phyloP scores from a whole-genome alignment of 2,329 filamentous ascomycete genomes.

The Colletotrichum truncatum region DNA sequence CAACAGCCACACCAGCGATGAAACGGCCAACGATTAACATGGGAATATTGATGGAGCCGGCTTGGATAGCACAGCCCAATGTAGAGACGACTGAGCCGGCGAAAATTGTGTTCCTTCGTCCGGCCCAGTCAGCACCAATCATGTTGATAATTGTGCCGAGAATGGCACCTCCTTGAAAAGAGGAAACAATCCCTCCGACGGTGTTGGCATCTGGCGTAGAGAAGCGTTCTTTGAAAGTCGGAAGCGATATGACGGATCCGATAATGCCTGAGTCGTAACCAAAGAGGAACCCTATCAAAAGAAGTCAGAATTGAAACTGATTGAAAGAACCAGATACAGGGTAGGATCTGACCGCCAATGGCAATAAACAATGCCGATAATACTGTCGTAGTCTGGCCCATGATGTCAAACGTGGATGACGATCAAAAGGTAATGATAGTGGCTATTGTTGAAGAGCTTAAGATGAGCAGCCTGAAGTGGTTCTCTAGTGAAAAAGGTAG shows the following conservation, averaged over 20 bases:
- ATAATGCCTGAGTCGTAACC: conserved; percentile 60
- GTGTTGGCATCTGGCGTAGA: conserved; percentile 43
- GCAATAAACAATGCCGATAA: no score
- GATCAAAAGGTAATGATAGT: no score
- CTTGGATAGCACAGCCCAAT: conserved; percentile 41
- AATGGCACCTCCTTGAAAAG: conserved; percentile 40
- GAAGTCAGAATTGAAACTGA: no score
- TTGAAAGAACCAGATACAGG: no score
- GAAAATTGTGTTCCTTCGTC: conserved; percentile 41
- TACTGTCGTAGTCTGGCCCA: no score
- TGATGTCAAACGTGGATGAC: no score
- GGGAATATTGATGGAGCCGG: conserved; percentile 38
- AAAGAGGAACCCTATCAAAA: conserved; percentile 44
- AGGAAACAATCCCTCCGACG: conserved; percentile 37
- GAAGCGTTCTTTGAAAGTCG: conserved; percentile 50
- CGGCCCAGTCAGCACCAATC: conserved; percentile 40
- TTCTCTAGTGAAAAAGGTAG: no score
- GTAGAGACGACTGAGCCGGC: conserved; percentile 39
- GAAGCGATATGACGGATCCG: conserved; percentile 41
- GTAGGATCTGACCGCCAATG: no score
- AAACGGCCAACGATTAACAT: conserved; percentile 59
- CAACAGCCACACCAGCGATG: conserved; percentile 58
- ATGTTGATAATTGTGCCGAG: conserved; percentile 40
- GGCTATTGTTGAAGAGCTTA: no score
- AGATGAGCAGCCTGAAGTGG: no score